Conservation (phyloP, 352 stramenopile species). For the Phytophthora agathidicida region DNA sequence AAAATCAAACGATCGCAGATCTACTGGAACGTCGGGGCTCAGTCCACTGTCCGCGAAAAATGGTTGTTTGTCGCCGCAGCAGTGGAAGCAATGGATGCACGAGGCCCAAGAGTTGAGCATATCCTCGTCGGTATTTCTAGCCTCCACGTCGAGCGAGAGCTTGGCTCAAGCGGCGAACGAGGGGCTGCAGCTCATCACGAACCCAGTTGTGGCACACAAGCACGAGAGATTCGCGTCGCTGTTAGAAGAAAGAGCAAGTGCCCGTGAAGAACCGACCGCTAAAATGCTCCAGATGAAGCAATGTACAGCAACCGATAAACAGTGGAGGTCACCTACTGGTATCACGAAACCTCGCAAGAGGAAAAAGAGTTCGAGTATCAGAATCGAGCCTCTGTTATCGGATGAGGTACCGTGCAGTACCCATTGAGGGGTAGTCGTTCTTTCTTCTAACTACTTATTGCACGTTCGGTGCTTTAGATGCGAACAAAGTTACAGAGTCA, state of each 20-base stretch:
- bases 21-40: not conserved
- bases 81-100: conserved; percentile 31
- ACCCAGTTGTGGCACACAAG: not conserved
- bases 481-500: conserved; percentile 37
- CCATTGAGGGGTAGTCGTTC: not conserved
- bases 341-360: conserved; percentile 2
- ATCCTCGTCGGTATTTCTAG: conserved; percentile 18
- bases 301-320: not conserved
- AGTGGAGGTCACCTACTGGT: conserved; percentile 18
- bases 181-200: conserved; percentile 19
- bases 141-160: conserved; percentile 3
- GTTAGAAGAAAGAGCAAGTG: conserved; percentile 1
- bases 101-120: conserved; percentile 20
- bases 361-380: not conserved
- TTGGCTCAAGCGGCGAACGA: conserved; percentile 7
- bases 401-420: conserved; percentile 15
- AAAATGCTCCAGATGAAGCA: not conserved
- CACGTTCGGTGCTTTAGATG: conserved; percentile 53
- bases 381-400: conserved; percentile 33
- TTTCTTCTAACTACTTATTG: not conserved
- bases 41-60: not conserved
- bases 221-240: conserved; percentile 6
- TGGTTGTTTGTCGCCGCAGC: conserved; percentile 3
- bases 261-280: not conserved
- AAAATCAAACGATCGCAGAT: conserved; percentile 2